phyloP scores from a whole-genome alignment of 352 stramenopile species.

The Globisporangium paddicum region DNA sequence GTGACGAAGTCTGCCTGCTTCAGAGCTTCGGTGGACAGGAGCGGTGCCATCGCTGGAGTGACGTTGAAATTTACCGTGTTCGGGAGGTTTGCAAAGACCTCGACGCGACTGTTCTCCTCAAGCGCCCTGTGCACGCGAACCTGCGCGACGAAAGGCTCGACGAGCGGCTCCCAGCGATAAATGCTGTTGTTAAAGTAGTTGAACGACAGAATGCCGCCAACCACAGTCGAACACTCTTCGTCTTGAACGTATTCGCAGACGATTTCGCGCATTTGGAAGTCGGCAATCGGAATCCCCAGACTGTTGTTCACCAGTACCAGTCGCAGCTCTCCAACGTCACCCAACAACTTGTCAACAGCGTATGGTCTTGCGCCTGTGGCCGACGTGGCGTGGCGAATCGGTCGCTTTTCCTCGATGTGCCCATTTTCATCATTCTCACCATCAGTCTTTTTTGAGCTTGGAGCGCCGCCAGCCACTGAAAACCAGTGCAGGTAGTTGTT shows the following conservation, averaged over 20 bases:
- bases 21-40: conserved; percentile 75
- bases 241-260: conserved; percentile 87
- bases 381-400: background rate
- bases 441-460: background rate
- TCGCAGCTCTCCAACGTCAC: conserved; percentile 78
- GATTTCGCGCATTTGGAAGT: conserved; percentile 85
- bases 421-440: conserved; percentile 2
- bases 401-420: background rate
- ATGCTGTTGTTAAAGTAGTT: conserved; percentile 93
- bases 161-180: conserved; percentile 84
- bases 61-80: conserved; percentile 88
- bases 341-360: conserved; percentile 73
- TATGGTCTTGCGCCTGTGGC: conserved; percentile 18
- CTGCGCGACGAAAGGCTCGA: conserved; percentile 81
- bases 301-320: conserved; percentile 89
- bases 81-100: conserved; percentile 79
- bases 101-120: conserved; percentile 64
- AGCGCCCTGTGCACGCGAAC: conserved; percentile 65
- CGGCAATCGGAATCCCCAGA: conserved; percentile 79
- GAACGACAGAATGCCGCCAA: conserved; percentile 73
- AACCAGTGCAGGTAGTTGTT: conserved; percentile 82
- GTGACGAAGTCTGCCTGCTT: conserved; percentile 85
- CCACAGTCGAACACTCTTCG: conserved; percentile 74
- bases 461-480: conserved; percentile 15
- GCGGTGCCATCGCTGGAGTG: conserved; percentile 80